These are phyloP conservation scores for Saprolegnia diclina DNA, from an alignment of 352 stramenopile species.

Conservation along the genomic window DNA sequence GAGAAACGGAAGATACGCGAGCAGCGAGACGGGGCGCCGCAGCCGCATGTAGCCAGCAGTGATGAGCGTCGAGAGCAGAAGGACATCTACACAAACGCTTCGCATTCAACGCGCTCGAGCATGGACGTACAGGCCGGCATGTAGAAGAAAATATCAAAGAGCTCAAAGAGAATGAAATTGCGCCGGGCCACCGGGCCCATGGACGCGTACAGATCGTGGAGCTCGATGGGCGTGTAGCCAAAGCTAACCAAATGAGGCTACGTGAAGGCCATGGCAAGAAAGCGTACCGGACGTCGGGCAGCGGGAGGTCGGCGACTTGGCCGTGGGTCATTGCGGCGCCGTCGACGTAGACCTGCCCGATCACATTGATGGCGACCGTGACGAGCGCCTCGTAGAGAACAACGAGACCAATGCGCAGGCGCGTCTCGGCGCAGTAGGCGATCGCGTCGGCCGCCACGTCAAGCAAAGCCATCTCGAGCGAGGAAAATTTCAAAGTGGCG, in stretches of 20 bases:
- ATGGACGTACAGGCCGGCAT: not conserved
- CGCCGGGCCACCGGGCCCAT: slow-evolving; percentile 4
- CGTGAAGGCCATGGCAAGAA: not conserved
- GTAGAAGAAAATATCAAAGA: slow-evolving; percentile 6
- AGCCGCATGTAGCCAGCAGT: not conserved
- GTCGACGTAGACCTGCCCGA: not conserved
- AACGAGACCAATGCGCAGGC: not conserved
- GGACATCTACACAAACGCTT: not conserved
- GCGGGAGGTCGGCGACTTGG: not conserved
- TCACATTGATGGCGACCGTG: not conserved
- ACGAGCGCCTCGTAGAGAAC: not conserved
- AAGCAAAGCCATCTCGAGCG: not conserved
- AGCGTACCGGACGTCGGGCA: not conserved
- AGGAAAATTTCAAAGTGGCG: not conserved
- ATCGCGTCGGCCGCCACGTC: not conserved
- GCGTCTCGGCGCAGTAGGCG: not conserved
- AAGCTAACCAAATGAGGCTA: not conserved
- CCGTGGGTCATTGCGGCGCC: too few relatives aligned
- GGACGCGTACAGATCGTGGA: slow-evolving; percentile 11
- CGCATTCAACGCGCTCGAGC: not conserved
- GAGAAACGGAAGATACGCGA: slow-evolving; percentile 12
- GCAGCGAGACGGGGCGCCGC: not conserved
- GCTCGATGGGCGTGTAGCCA: slow-evolving; percentile 4
- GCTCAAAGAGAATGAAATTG: slow-evolving; percentile 4
- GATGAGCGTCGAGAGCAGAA: slow-evolving; percentile 3